Evolutionary conservation across 441 rosid genomes (phyloP).

Genomic region (Pelargonium hybrid): DNA sequence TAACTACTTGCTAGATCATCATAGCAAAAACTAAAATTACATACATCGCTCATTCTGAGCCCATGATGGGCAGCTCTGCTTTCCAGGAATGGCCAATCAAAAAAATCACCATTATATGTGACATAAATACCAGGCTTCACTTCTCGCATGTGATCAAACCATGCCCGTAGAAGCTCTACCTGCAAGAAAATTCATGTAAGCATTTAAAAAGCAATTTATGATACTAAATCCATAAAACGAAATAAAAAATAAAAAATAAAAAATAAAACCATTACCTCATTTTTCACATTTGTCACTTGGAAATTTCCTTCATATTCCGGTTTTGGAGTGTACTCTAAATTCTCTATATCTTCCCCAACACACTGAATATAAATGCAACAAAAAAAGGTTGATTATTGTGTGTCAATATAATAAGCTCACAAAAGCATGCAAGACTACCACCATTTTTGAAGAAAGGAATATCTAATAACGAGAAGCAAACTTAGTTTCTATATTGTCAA

Average conservation of each 20-base stretch:
- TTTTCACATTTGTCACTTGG: slow-evolving; percentile 69
- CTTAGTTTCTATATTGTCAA: no score
- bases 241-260: no score
- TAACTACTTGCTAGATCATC: slow-evolving; percentile 1
- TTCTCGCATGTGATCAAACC: slow-evolving; percentile 97
- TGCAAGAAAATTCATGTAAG: slow-evolving; percentile 29
- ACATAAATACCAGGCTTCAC: slow-evolving; percentile 96
- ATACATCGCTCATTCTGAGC: slow-evolving; percentile 73
- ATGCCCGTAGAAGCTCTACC: slow-evolving; percentile 68
- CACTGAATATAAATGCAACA: slow-evolving; percentile 39
- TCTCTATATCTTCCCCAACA: slow-evolving; percentile 89
- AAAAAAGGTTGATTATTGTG: slow-evolving; percentile 2
- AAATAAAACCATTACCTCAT: slow-evolving; percentile 67
- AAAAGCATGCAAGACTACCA: not conserved
- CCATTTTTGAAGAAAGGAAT: not conserved
- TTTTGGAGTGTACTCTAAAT: slow-evolving; percentile 94
- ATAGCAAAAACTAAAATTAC: slow-evolving; percentile 16
- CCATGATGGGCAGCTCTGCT: slow-evolving; percentile 85
- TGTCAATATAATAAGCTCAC: not conserved
- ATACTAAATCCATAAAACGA: slow-evolving; percentile 17
- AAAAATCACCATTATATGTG: slow-evolving; percentile 90
- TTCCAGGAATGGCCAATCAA: slow-evolving; percentile 99
- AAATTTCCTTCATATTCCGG: slow-evolving; percentile 93
- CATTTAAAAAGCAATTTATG: slow-evolving; percentile 4
- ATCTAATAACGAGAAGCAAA: no score